Conservation (phyloP, 768 basidiomycete species). For the Favolaschia claudopus region DNA sequence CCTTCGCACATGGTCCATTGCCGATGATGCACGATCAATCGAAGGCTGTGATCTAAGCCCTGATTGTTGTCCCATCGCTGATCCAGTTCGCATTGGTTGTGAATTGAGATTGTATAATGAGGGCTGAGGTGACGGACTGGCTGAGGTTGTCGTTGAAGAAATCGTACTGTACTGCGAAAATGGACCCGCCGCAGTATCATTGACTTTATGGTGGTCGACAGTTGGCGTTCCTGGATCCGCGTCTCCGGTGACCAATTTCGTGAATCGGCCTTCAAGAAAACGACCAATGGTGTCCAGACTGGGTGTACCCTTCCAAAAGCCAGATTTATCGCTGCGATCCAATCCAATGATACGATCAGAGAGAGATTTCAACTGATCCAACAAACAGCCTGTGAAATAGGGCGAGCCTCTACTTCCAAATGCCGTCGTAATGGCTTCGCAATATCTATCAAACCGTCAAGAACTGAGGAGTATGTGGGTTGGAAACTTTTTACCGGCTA, state of each 20-base stretch:
- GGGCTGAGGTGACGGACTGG: constrained; percentile 79
- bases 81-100: constrained; percentile 61
- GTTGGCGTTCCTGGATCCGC: constrained; percentile 58
- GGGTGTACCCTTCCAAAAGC: constrained; percentile 91
- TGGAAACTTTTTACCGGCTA: constrained; percentile 60
- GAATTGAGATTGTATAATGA: constrained; percentile 50
- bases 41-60: constrained; percentile 54
- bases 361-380: constrained; percentile 80
- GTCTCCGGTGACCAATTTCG: constrained; percentile 95
- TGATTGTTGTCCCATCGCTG: constrained; percentile 67
- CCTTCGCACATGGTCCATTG: constrained; percentile 74
- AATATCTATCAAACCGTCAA: constrained; percentile 79
- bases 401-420: constrained; percentile 69
- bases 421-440: constrained; percentile 83
- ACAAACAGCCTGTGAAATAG: constrained; percentile 69
- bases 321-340: constrained; percentile 75
- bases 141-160: constrained; percentile 79
- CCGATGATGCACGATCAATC: constrained; percentile 79
- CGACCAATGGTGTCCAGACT: constrained; percentile 91
- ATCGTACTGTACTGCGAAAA: constrained; percentile 95
- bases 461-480: not conserved
- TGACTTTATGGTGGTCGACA: constrained; percentile 44
- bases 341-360: constrained; percentile 80
- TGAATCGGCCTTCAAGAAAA: constrained; percentile 92
- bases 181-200: constrained; percentile 68